A percentile compares a stretch with the other conserved stretches of the same genome.
These are phyloP conservation scores for Colletotrichum sp. DNA, from an alignment of 2,329 filamentous ascomycete species.

Conservation along the genomic window DNA sequence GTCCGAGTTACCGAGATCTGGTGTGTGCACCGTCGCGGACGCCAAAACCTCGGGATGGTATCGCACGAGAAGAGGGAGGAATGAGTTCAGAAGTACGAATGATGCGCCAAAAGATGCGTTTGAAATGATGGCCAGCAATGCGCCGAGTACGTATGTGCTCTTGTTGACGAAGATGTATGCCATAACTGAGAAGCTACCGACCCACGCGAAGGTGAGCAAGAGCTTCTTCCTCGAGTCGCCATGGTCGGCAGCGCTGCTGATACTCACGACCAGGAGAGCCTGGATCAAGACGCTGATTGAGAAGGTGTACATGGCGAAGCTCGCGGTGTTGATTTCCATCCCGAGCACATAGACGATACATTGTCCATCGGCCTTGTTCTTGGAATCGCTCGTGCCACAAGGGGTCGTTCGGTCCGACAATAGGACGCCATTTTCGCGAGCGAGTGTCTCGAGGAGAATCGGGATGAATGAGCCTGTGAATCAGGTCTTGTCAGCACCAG, in stretches of 20 bases:
- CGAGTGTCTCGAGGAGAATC: conserved; percentile 91
- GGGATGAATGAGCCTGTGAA: conserved; percentile 86
- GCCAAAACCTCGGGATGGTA: conserved; percentile 69
- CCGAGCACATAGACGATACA: conserved; percentile 86
- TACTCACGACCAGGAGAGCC: conserved; percentile 89
- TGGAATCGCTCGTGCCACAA: conserved; percentile 70
- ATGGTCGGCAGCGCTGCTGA: conserved; percentile 95
- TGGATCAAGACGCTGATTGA: conserved; percentile 90
- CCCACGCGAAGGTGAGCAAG: conserved; percentile 82
- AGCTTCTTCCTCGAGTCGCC: conserved; percentile 90
- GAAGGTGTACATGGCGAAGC: conserved; percentile 98
- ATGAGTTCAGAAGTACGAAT: conserved; percentile 95
- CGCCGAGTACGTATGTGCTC: conserved; percentile 79
- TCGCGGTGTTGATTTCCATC: conserved; percentile 90
- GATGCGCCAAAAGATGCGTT: conserved; percentile 96
- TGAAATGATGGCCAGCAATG: conserved; percentile 83
- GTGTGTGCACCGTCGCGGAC: conserved; percentile 29
- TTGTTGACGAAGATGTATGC: conserved; percentile 81
- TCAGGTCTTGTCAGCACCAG: conserved; percentile 7
- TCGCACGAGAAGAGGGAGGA: conserved; percentile 87
- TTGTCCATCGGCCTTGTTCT: conserved; percentile 59
- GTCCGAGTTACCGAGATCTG: conserved; percentile 33
- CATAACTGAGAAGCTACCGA: conserved; percentile 86
- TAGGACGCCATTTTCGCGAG: conserved; percentile 88
- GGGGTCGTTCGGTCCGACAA: conserved; percentile 77